Percentiles rank a stretch among this genome's conserved stretches.
These are phyloP conservation scores for Fremontodendron californicum DNA, from an alignment of 345 rosid genomes.

Conservation along the genomic window DNA sequence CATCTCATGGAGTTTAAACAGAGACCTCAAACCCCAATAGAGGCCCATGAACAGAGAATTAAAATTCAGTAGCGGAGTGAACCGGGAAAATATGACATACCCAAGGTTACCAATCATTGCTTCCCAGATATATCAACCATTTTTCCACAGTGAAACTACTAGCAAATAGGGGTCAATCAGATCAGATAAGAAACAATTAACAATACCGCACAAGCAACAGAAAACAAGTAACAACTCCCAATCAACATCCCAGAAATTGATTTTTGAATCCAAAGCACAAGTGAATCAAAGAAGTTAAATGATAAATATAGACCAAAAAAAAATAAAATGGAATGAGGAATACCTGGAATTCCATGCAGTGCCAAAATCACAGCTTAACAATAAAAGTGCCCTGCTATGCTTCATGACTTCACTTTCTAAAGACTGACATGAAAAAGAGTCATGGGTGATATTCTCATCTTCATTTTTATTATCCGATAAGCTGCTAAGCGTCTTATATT, in stretches of 20 bases:
- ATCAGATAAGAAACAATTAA: background rate
- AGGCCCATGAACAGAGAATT: background rate
- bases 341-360: constrained; percentile 97
- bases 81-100: background rate
- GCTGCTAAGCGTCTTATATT: constrained; percentile 30
- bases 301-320: background rate
- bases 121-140: background rate
- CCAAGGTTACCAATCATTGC: background rate
- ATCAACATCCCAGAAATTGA: background rate
- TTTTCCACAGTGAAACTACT: background rate
- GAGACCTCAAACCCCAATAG: background rate
- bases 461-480: constrained; percentile 5
- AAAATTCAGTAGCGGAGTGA: background rate
- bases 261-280: constrained; percentile 2
- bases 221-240: background rate
- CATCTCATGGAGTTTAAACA: background rate
- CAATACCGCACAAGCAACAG: background rate
- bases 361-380: constrained; percentile 78
- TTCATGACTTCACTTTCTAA: constrained; percentile 52
- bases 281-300: background rate
- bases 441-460: constrained; percentile 6
- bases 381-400: constrained; percentile 68
- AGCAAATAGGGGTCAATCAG: background rate
- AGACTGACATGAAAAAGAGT: constrained; percentile 9
- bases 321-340: background rate